Conservation (phyloP, 768 basidiomycete genomes). For the Naganishia friedmannii region DNA sequence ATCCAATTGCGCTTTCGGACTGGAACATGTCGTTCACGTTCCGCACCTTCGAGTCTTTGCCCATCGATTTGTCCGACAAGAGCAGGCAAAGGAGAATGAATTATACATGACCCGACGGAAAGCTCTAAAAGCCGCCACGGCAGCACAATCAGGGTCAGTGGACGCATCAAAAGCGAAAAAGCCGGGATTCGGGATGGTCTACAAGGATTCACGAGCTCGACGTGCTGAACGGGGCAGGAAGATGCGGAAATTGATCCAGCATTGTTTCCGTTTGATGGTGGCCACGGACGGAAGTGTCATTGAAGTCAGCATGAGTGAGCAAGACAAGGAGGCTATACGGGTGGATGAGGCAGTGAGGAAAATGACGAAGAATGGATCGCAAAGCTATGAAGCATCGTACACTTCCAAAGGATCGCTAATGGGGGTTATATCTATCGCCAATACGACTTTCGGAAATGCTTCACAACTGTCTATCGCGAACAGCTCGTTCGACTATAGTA, state of each 20-base stretch:
- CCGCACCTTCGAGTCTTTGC: conserved; percentile 24
- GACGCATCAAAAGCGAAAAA: neutral
- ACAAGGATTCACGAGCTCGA: conserved; percentile 11
- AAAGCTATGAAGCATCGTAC: conserved; percentile 14
- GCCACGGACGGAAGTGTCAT: conserved; percentile 22
- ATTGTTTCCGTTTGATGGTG: conserved; percentile 27
- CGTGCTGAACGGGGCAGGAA: conserved; percentile 23
- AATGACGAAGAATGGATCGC: neutral
- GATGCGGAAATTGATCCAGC: conserved; percentile 27
- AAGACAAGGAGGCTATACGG: conserved; percentile 9
- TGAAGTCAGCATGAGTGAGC: conserved; percentile 23
- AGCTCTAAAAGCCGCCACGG: neutral
- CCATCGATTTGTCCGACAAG: conserved; percentile 19
- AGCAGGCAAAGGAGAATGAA: conserved; percentile 17
- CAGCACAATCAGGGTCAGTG: neutral
- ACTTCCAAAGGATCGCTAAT: conserved; percentile 10
- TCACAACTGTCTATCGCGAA: neutral
- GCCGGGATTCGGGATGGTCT: neutral
- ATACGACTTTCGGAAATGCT: neutral
- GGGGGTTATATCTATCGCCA: neutral
- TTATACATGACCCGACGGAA: conserved; percentile 2
- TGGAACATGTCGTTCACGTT: conserved; percentile 29
- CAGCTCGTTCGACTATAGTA: conserved; percentile 13
- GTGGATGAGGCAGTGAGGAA: neutral
- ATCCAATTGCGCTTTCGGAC: conserved; percentile 7